These are phyloP conservation scores for Pseudogymnoascus sp. DNA, from an alignment of 2,329 filamentous ascomycete genomes.

Conservation along the genomic window DNA sequence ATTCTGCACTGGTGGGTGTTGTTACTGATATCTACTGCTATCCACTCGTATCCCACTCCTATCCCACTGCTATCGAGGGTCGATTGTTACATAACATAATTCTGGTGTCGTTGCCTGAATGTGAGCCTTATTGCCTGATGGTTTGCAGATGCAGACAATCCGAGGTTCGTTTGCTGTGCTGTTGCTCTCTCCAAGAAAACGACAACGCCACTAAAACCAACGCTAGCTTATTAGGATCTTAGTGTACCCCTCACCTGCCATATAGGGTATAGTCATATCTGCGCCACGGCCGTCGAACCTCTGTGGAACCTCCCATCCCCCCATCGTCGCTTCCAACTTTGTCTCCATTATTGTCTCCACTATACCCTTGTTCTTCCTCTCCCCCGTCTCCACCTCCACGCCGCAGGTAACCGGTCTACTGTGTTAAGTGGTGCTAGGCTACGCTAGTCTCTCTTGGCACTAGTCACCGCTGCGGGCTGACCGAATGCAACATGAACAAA, in stretches of 20 bases:
- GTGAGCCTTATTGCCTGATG: neutral
- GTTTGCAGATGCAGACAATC: neutral
- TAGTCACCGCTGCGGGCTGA: neutral
- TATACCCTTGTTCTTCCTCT: neutral
- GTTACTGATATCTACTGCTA: too few species aligned
- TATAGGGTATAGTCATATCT: constrained; percentile 1
- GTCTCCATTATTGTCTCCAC: neutral
- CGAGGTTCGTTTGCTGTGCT: neutral
- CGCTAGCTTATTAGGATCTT: neutral
- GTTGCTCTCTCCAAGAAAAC: constrained; percentile 11
- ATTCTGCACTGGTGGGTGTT: too few species aligned
- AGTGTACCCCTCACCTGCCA: constrained; percentile 6
- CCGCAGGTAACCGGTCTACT: neutral
- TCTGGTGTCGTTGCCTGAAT: neutral
- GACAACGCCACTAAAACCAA: neutral
- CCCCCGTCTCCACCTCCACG: neutral
- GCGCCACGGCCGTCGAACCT: neutral
- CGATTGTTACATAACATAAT: neutral
- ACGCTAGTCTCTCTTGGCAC: neutral
- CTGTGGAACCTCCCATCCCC: too few species aligned
- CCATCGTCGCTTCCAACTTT: neutral
- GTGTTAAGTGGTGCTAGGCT: neutral
- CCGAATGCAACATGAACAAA: neutral
- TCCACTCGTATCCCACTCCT: too few species aligned
- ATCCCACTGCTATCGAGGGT: too few species aligned